Percentiles rank a stretch among this genome's conserved stretches.
Evolutionary conservation across 148 eudicot genomes (phyloP).

Genomic region (Rhododendron williamsianum): DNA sequence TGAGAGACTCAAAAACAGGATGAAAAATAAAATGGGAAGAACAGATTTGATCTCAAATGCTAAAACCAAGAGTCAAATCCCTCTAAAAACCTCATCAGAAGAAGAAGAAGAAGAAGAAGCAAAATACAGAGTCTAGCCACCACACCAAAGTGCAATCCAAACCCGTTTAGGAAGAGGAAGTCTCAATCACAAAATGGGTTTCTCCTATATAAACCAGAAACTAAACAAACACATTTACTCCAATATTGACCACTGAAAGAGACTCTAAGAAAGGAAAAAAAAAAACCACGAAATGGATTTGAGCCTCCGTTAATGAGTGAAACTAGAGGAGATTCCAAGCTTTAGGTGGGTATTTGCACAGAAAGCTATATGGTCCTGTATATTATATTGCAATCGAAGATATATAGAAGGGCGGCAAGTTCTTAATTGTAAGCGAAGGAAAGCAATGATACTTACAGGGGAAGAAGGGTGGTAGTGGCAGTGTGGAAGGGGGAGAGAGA

Average conservation of each 20-base stretch:
- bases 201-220: neutral
- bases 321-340: constrained; percentile 32
- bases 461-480: neutral
- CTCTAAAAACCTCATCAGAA: neutral
- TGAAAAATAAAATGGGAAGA: neutral
- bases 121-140: neutral
- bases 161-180: neutral
- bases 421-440: constrained; percentile 79
- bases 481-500: neutral
- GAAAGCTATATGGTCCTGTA: neutral
- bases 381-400: neutral
- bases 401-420: constrained; percentile 21
- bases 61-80: neutral
- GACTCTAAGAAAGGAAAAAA: constrained; percentile 5
- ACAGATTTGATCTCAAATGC: constrained; percentile 3
- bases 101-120: neutral
- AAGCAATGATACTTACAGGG: constrained; percentile 46
- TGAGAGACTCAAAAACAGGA: neutral
- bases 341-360: constrained; percentile 22
- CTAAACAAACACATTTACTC: neutral
- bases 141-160: neutral
- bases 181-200: neutral
- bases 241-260: neutral
- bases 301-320: constrained; percentile 18
- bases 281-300: constrained; percentile 14